A percentile compares a stretch with the other conserved stretches of the same genome.
Evolutionary conservation across 169 alveolate genomes (phyloP).

Genomic region (Cryptosporidium canis): DNA sequence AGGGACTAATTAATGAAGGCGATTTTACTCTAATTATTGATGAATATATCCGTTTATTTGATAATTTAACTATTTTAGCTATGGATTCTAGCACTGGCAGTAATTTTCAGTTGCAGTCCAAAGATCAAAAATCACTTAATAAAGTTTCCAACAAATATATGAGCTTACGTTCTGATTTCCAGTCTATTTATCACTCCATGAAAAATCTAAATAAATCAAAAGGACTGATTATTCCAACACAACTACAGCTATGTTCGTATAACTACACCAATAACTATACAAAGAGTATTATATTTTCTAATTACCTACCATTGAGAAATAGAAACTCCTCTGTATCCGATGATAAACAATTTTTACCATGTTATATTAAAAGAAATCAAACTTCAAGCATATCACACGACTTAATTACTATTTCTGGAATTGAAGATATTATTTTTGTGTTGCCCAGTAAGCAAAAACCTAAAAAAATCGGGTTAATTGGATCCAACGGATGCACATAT

Average conservation of each 20-base stretch:
- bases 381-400: background rate
- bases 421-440: slow-evolving; percentile 78
- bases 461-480: slow-evolving; percentile 87
- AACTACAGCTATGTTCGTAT: slow-evolving; percentile 9
- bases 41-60: slow-evolving; percentile 62
- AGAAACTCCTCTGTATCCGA: background rate
- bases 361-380: background rate
- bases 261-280: background rate
- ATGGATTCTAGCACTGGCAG: slow-evolving; percentile 66
- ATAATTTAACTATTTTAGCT: slow-evolving; percentile 49
- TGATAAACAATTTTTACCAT: slow-evolving; percentile 10
- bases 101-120: background rate
- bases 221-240: slow-evolving; percentile 49
- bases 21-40: slow-evolving; percentile 36
- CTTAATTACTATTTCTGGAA: slow-evolving; percentile 71
- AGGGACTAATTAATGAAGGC: background rate
- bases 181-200: slow-evolving; percentile 54
- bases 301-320: background rate
- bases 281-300: background rate
- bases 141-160: slow-evolving; percentile 25
- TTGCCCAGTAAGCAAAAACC: slow-evolving; percentile 94
- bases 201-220: slow-evolving; percentile 37
- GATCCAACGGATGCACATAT: slow-evolving; percentile 90
- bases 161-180: slow-evolving; percentile 66
- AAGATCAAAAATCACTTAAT: background rate